Evolutionary conservation across 352 stramenopile genomes (phyloP), one percentile per base, ranked within the genome.

Genomic region (Phytophthora rubi): DNA sequence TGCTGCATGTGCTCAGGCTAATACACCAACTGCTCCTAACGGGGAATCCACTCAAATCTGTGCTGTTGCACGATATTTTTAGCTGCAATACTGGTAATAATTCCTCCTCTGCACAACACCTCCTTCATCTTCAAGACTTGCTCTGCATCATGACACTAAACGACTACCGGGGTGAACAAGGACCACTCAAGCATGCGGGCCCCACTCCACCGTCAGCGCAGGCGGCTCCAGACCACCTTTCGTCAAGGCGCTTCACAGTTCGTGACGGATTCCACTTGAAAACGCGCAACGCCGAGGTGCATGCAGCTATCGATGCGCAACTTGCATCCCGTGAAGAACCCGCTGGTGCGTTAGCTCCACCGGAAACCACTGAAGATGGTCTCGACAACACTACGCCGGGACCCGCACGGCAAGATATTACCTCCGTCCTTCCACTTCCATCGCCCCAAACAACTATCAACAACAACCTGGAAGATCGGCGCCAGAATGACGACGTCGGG

Each of bases 181-280:
- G 16, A 37, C 23, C 23, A 12, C n/a, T 37, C 8, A 39, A 65
- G 18, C 13, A 48, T 26, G 44, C 37, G 21, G 10, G 37, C 28
- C 35, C 45, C 62, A 45, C 12, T 16, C 39, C 21, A 28, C 56
- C 4, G 32, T 35, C 23, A 53, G 8, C 45, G 3, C 45, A 57
- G 49, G 26, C 26, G 44, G 55, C 28, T 3, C 28, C 49, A 6
- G 33, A 59, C 47, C 49, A 42, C 13, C 32, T 39, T 13, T 13
- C 33, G 23, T 30, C 44, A n/a, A 89, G 87, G 52, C 76, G 73
- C 26, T 91, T 91, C 55, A 82, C 81, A 0, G 76, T 91, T 12
- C 85, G 85, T 13, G 85, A 93, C 53, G 85, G 85, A 15, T 93
- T 93, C 64, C 85, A 93, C 68, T 55, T 93, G 8, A 89, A 85